These are phyloP conservation scores for Pinguiococcus pyrenoidosus DNA, from an alignment of 108 stramenopile species.

Conservation along the genomic window DNA sequence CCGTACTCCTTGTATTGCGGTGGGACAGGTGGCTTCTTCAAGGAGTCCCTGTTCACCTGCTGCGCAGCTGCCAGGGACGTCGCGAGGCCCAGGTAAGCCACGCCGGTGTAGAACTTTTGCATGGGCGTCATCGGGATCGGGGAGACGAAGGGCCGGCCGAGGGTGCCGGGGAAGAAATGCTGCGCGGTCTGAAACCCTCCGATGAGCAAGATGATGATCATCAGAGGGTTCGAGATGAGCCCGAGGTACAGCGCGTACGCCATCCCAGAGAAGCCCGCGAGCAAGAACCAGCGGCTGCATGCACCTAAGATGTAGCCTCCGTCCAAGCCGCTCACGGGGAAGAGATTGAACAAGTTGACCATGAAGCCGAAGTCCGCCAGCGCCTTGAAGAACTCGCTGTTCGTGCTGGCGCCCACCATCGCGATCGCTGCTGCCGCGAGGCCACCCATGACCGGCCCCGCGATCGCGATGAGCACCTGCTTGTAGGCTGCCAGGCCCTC, in stretches of 20 bases:
- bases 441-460: slow-evolving; percentile 65
- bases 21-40: too few species aligned
- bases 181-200: slow-evolving; percentile 66
- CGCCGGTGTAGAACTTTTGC: too few species aligned
- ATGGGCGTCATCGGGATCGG: too few species aligned
- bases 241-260: slow-evolving; percentile 52
- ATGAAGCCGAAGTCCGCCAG: slow-evolving; percentile 87
- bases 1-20: too few species aligned
- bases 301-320: slow-evolving; percentile 78
- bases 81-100: too few species aligned
- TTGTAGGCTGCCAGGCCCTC: too few species aligned
- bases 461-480: slow-evolving; percentile 71
- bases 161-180: too few species aligned
- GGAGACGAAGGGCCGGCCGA: too few species aligned
- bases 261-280: slow-evolving; percentile 63
- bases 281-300: slow-evolving; percentile 51
- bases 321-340: slow-evolving; percentile 75
- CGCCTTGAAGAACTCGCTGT: slow-evolving; percentile 65
- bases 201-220: slow-evolving; percentile 62
- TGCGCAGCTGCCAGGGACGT: too few species aligned
- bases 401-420: slow-evolving; percentile 48
- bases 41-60: too few species aligned
- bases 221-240: slow-evolving; percentile 65
- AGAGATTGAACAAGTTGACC: slow-evolving; percentile 83
- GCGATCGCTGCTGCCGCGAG: slow-evolving; percentile 58